Base-by-base conservation (phyloP, 768 basidiomycete species). In the Thelephora aurantiotincta region DNA sequence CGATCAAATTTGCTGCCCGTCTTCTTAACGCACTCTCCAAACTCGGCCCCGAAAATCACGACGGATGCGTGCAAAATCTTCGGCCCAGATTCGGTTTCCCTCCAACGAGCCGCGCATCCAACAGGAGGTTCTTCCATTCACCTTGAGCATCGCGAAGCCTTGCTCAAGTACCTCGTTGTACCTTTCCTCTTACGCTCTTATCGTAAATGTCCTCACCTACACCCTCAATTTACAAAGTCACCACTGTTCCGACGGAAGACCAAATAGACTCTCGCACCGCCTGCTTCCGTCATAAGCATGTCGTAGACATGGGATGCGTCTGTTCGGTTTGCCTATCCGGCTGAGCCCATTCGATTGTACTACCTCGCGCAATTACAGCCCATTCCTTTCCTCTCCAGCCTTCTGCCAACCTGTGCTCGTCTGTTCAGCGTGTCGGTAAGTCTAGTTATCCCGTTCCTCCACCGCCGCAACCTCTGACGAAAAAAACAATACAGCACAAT, bases 271-370 rank as follows among this genome's bases (percentile, higher is more conserved):
- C 98, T 59, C 78, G 96, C 30, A 94, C 96, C 0, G 94, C 93
- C 6, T 98, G 94, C 60, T 98, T 99, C 69, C 98, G 96, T 66
- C 96, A 99, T 65, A 96, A 97, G 62, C 82, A 83, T 46, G 94
- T 96, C 43, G 78, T 98, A 36, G 94, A 98, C 60, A 77, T 98
- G 46, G 96, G 92, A 47, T 99, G 92, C 55, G 92, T 99, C 18
- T 99, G 96, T 61, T 94, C 91, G n/a, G 92, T 99, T 30, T 99
- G 96, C 61, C 66, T 99, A 26, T 94, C 91, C 23, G 98, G 93
- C 94, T 55, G 49, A 88, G 72, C 20, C 12, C 9, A 20, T 9
- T 35, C 6, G n/a, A n/a, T n/a, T n/a, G n/a, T 11, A 37, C 1
- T 33, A 14, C 3, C 30, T 36, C 11, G 35, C 20, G 11, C 37